Evolutionary conservation across 257 asterid genomes (phyloP).

Genomic region (Capsicum baccatum): DNA sequence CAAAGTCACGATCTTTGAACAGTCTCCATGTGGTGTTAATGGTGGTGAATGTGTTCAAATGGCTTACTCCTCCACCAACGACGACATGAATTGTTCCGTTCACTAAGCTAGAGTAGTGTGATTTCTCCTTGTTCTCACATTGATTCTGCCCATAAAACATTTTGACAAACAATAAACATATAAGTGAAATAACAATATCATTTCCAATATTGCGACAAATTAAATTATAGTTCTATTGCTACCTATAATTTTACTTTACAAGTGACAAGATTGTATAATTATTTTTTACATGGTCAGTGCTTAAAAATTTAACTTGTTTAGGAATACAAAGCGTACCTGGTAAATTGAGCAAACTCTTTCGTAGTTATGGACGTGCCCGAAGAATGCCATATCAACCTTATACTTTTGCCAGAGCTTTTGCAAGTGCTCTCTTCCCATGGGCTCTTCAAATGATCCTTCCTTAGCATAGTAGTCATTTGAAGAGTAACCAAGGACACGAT

Average conservation of each 20-base stretch:
- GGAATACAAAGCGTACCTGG: slow-evolving; percentile 3
- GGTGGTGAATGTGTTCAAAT: not conserved
- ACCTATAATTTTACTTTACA: too few species aligned
- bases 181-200: too few species aligned
- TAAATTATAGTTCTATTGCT: too few species aligned
- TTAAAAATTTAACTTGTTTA: not conserved
- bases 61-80: slow-evolving; percentile 69
- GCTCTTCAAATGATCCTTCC: slow-evolving; percentile 23
- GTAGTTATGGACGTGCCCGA: slow-evolving; percentile 25
- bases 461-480: slow-evolving; percentile 38
- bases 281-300: too few species aligned
- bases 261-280: too few species aligned
- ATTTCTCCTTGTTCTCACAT: slow-evolving; percentile 57
- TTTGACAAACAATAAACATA: not conserved
- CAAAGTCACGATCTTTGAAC: slow-evolving; percentile 21
- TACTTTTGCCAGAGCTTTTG: slow-evolving; percentile 22
- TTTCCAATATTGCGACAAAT: too few species aligned
- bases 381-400: slow-evolving; percentile 26
- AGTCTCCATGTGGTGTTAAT: slow-evolving; percentile 23
- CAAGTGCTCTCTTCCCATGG: slow-evolving; percentile 24
- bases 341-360: slow-evolving; percentile 14
- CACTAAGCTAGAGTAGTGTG: slow-evolving; percentile 59
- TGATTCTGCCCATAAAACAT: slow-evolving; percentile 45
- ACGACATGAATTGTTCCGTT: slow-evolving; percentile 47
- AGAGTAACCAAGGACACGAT: slow-evolving; percentile 46